Conservation (phyloP, 805 yeast genomes). For the Teunomyces gatunensis region DNA sequence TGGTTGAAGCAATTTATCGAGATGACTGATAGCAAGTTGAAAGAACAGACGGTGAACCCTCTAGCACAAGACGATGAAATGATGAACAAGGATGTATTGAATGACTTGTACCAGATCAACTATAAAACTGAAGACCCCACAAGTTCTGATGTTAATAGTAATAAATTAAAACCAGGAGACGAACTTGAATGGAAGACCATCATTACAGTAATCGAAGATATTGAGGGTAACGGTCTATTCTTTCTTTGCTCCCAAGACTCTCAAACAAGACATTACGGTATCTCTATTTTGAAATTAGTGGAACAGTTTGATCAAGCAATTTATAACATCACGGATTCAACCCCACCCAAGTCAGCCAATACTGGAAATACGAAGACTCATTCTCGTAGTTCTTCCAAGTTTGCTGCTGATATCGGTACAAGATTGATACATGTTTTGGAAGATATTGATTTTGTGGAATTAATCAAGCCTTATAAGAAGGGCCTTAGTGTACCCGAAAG, state of each 20-base stretch:
- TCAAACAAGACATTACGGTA: constrained; percentile 68
- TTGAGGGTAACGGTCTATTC: constrained; percentile 92
- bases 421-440: constrained; percentile 76
- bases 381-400: constrained; percentile 61
- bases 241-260: constrained; percentile 88
- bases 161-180: constrained; percentile 41
- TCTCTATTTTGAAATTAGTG: constrained; percentile 69
- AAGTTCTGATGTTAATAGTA: neutral
- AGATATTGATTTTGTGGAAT: constrained; percentile 60
- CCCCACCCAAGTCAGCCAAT: constrained; percentile 6
- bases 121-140: constrained; percentile 38
- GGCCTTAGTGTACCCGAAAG: constrained; percentile 74
- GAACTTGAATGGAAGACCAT: constrained; percentile 75
- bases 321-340: constrained; percentile 44
- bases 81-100: constrained; percentile 37
- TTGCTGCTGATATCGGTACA: constrained; percentile 77
- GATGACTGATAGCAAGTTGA: constrained; percentile 15
- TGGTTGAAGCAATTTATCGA: constrained; percentile 72
- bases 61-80: constrained; percentile 33
- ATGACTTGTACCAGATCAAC: constrained; percentile 44
- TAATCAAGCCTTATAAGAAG: constrained; percentile 52
- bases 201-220: constrained; percentile 85
- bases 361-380: constrained; percentile 30
- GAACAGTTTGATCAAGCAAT: constrained; percentile 88
- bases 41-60: constrained; percentile 28